Evolutionary conservation across 441 rosid species (phyloP).

Genomic region (Aquilaria agallochum): DNA sequence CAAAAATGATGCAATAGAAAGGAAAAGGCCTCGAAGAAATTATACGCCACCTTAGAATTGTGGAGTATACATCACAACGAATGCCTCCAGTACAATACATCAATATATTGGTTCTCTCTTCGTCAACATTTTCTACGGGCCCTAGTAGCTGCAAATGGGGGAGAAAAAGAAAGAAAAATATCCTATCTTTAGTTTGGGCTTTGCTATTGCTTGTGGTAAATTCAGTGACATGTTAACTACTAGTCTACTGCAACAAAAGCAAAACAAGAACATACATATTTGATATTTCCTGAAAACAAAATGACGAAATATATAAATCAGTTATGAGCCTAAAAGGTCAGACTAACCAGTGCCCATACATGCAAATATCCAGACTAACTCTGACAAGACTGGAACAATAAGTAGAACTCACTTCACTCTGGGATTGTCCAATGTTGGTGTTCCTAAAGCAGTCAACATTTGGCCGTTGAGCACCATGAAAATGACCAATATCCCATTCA

Average conservation of each 20-base stretch:
- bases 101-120: conserved; percentile 60
- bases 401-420: conserved; percentile 40
- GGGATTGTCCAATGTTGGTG: conserved; percentile 67
- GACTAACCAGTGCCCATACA: background rate
- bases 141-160: conserved; percentile 37
- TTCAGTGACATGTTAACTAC: too few relatives aligned
- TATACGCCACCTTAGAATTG: conserved; percentile 61
- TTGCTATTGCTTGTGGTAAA: too few relatives aligned
- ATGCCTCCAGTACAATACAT: conserved; percentile 98
- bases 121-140: conserved; percentile 36
- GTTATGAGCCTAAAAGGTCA: too few relatives aligned
- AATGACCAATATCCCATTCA: conserved; percentile 98
- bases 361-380: background rate
- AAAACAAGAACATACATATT: too few relatives aligned
- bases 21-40: conserved; percentile 7
- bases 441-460: conserved; percentile 87
- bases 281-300: too few relatives aligned
- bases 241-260: too few relatives aligned
- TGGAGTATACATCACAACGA: conserved; percentile 92
- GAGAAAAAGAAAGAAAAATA: background rate
- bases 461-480: conserved; percentile 68
- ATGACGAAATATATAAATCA: too few relatives aligned
- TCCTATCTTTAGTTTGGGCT: too few relatives aligned
- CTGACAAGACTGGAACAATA: background rate
- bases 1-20: background rate